phyloP scores from a whole-genome alignment of 225 moss, liverwort and hornwort species.

The Lunularia cruciata region DNA sequence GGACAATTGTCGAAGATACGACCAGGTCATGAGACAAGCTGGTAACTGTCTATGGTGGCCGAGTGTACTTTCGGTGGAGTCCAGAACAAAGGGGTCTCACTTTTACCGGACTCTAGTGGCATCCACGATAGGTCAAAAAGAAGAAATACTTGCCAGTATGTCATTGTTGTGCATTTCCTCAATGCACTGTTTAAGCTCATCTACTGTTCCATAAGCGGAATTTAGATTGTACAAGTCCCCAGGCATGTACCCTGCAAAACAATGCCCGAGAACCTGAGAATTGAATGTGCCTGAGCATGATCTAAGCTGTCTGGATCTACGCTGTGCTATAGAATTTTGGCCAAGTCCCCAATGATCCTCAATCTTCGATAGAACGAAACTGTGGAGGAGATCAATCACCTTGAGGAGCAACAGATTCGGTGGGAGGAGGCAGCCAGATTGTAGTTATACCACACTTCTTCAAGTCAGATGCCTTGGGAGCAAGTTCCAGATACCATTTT shows the following conservation, averaged over 20 bases:
- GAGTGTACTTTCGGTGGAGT: too few relatives aligned
- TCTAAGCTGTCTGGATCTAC: too few relatives aligned
- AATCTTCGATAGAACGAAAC: neutral
- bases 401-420: slow-evolving; percentile 82
- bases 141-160: slow-evolving; percentile 58
- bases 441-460: slow-evolving; percentile 78
- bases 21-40: too few relatives aligned
- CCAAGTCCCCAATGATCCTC: neutral
- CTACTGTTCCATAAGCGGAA: slow-evolving; percentile 80
- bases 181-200: slow-evolving; percentile 82
- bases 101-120: too few relatives aligned
- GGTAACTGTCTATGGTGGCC: too few relatives aligned
- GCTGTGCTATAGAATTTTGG: too few relatives aligned
- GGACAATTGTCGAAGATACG: too few relatives aligned
- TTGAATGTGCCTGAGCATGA: too few relatives aligned
- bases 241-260: slow-evolving; percentile 77
- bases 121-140: too few relatives aligned
- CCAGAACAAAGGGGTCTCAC: too few relatives aligned
- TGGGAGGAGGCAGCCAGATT: slow-evolving; percentile 84
- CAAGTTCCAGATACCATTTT: slow-evolving; percentile 77
- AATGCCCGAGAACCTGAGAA: neutral
- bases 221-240: slow-evolving; percentile 79
- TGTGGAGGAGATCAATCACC: slow-evolving; percentile 36
- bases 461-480: slow-evolving; percentile 71
- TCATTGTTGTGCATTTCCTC: slow-evolving; percentile 77